Evolutionary conservation across 371 early-diverging fungal genomes (phyloP), one percentile per base, ranked within the genome.

Genomic region (Rhizopus delemar): DNA sequence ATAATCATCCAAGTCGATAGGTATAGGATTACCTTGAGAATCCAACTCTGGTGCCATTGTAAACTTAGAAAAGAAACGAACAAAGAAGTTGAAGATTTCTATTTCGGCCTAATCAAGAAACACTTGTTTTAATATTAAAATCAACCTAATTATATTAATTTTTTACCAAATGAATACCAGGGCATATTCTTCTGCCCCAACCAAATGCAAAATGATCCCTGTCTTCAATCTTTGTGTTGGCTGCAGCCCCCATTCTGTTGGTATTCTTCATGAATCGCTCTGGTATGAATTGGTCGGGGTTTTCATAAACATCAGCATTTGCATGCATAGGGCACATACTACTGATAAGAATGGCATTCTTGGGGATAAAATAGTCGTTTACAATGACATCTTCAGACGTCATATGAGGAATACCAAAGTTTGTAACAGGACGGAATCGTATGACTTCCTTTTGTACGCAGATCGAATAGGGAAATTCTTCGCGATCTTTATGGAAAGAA

Each of bases 241-340:
- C 51, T 22, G 52, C 39, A 8, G 52, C 51, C 16, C n/a, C 5
- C 45, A 51, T 51, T 43, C 51, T 45, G 41, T 29, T 59, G 6
- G 51, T 41, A 16, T 51, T 36, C n/a, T 67, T 48, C 35, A 65
- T 53, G 60, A 70, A 78, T 46, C 73, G 59, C 33, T 77, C 75
- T 1, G 80, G 80, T 16, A 56, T 70, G 50, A 70, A 78, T 12
- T 32, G 31, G 13, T 68, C 51, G 8, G 65, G 58, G 8, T 60
- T 53, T 3, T 36, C 33, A 48, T 50, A 69, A 28, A 66, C 48
- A 3, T 65, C 56, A 0, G 69, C 55, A 38, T 68, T 49, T 22
- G 41, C 33, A 36, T 76, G 74, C 28, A 73, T 57, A 13, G 45
- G 34, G 13, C 49, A 32, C 56, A 71, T 59, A 43, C 52, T 58